Base-by-base conservation (phyloP, 371 early-diverging fungal genomes). In the Haplosporangium sp. region DNA sequence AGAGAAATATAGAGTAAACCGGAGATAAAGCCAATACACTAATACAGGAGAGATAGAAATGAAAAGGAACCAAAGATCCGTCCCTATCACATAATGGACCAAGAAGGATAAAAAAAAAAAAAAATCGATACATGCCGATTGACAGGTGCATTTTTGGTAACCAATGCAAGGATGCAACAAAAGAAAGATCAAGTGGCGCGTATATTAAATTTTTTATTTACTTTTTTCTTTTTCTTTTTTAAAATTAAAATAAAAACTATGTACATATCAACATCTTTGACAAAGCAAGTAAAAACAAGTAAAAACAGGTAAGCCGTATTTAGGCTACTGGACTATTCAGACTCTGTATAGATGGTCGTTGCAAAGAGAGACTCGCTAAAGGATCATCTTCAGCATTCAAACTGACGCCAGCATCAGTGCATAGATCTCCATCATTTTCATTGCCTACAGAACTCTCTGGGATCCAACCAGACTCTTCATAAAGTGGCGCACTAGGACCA, bases 361-460 rank as follows among this genome's bases (percentile, higher is more conserved):
- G 50, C 48, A 70, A 50, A 19, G 70, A 63, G 27, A 70, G 47
- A 48, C 63, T 63, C 20, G 63, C 61, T n/a, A 70, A 57, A 13
- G 70, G 70, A 40, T 70, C 64, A n/a, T 39, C 53, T 4, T 64
- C 70, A 1, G 34, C 44, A 37, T 58, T 63, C 15, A 27, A 27
- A 55, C 55, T 20, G 55, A 50, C 4, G 17, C 63, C 64, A 2
- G 48, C 37, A 37, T 35, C 48, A 4, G 57, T 7, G 20, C 47
- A 47, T n/a, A 7, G 7, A 42, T 42, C 65, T 56, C 56, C 27
- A 11, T 6, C 19, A 7, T 42, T 27, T 4, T 55, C 42, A 39
- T 52, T 38, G 4, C 15, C n/a, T 6, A 13, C 19, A 15, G 10
- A 4, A 19, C 35, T 13, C 9, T 56, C 57, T 27, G 27, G 27